phyloP scores from a whole-genome alignment of 2,329 filamentous ascomycete species.

The Fusarium pilosicola region DNA sequence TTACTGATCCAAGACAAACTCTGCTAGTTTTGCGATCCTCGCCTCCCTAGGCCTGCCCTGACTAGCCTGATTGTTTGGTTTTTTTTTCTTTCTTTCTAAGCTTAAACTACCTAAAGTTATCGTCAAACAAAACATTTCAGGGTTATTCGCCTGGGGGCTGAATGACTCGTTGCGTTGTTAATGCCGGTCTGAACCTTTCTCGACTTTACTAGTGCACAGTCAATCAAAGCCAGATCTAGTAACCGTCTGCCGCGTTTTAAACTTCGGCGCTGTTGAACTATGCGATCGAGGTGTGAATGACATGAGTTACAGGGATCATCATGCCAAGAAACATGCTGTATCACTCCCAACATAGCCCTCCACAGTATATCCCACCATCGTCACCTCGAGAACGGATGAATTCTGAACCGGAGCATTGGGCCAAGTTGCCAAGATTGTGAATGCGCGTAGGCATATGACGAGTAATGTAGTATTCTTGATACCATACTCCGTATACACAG shows the following conservation, averaged over 20 bases:
- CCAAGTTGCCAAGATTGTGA: slow-evolving; percentile 13
- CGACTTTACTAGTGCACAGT: not conserved
- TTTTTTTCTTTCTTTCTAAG: not conserved
- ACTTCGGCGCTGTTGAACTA: not conserved
- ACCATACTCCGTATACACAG: not conserved
- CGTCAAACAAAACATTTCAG: slow-evolving; percentile 10
- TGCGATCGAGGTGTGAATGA: not conserved
- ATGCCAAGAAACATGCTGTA: slow-evolving; percentile 5
- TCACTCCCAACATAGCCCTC: not conserved
- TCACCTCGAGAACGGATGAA: slow-evolving; percentile 24
- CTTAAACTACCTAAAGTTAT: slow-evolving; percentile 11
- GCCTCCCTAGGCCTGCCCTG: not conserved
- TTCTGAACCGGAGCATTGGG: not conserved
- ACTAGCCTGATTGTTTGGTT: not conserved
- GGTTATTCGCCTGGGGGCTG: not conserved
- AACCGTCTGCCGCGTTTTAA: slow-evolving; percentile 15
- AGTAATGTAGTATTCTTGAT: not conserved
- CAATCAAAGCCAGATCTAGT: not conserved
- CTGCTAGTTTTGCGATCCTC: not conserved
- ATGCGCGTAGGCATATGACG: not conserved
- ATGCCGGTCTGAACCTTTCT: not conserved
- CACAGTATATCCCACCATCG: not conserved
- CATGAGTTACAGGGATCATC: slow-evolving; percentile 1
- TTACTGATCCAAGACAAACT: slow-evolving; percentile 23
- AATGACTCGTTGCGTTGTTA: not conserved